Evolutionary conservation across 73 alveolate genomes (phyloP).

Genomic region (Tetrahymena elliotti): DNA sequence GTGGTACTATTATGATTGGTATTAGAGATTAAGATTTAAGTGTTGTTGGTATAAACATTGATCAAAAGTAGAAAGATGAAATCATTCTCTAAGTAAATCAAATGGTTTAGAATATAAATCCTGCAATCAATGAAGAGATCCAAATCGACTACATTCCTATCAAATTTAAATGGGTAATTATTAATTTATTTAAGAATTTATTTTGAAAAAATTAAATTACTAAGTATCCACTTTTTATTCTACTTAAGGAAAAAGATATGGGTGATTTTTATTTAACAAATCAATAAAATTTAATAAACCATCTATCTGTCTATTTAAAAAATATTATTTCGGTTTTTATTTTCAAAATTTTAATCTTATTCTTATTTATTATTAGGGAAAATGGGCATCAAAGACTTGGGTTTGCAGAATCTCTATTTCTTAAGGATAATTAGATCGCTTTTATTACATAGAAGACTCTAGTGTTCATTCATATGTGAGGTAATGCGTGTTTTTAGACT

Average conservation of each 20-base stretch:
- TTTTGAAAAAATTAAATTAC: neutral
- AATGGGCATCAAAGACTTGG: neutral
- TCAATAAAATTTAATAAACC: neutral
- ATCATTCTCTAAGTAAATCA: neutral
- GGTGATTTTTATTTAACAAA: no score
- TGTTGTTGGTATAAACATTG: neutral
- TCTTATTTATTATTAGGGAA: neutral
- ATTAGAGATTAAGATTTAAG: neutral
- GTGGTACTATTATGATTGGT: neutral
- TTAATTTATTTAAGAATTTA: neutral
- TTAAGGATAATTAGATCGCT: neutral
- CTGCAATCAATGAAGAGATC: neutral
- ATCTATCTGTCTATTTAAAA: no score
- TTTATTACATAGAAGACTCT: neutral
- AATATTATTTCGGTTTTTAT: no score
- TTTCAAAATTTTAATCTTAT: no score
- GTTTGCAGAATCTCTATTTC: neutral
- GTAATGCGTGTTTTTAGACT: neutral
- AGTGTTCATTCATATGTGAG: neutral
- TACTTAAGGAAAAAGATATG: neutral
- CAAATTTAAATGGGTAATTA: neutral
- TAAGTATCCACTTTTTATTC: neutral
- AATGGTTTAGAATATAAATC: neutral
- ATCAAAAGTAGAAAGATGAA: neutral
- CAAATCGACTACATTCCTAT: neutral